Percentiles rank a stretch among this genome's conserved stretches.
phyloP scores from a whole-genome alignment of 1,284 basidiomycete genomes.

The Lentinula novae-zelandiae region DNA sequence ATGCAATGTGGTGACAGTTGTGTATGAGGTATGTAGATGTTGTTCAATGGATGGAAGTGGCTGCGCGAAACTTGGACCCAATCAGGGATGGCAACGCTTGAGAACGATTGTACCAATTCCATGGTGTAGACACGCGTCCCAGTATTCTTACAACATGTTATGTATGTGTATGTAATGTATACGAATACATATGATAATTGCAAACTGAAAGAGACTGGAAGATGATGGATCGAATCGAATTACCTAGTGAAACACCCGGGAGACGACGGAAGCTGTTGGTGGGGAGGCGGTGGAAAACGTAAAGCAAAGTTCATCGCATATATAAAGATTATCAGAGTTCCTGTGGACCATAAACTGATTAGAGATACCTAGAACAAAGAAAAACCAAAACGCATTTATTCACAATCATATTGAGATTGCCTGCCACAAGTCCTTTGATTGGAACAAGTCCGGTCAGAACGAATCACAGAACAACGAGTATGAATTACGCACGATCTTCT shows the following conservation, averaged over 20 bases:
- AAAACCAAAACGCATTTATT: conserved; percentile 17
- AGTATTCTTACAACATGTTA: not conserved
- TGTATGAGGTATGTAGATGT: not conserved
- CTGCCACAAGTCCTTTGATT: conserved; percentile 38
- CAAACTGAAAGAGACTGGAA: no score
- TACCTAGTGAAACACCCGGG: no score
- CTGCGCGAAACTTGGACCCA: not conserved
- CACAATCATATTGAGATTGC: conserved; percentile 51
- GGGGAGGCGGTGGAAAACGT: no score
- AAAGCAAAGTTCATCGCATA: no score
- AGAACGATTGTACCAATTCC: not conserved
- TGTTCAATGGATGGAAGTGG: not conserved
- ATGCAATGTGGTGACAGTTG: not conserved
- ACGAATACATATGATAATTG: not conserved
- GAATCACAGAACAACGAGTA: not conserved
- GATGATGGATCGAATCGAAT: no score
- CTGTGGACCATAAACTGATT: not conserved
- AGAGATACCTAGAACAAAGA: not conserved
- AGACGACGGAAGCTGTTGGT: no score
- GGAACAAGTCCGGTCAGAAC: not conserved
- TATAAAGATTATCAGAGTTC: not conserved
- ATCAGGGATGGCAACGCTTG: not conserved
- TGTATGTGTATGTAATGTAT: not conserved
- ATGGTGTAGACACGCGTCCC: not conserved
- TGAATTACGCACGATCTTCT: conserved; percentile 71